Evolutionary conservation across 805 yeast species (phyloP), one percentile per base, ranked within the genome.

Genomic region (Zygosaccharomyces gambellarensis): DNA sequence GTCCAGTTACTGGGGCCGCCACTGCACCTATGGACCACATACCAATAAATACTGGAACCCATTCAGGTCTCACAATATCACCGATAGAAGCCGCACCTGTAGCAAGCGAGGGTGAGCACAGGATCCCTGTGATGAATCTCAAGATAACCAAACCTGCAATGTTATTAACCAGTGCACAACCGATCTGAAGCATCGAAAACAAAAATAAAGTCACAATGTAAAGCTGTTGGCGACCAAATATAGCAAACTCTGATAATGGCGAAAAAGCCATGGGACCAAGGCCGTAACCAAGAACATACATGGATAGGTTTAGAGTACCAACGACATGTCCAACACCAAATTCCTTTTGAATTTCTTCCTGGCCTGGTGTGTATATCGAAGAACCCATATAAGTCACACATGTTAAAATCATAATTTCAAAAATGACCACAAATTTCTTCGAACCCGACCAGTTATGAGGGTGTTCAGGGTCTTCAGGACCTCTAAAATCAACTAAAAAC

Each of bases 221-320:
- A 36, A 79, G 71, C 28, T 72, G 67, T 47, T 77, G 77, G 52
- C 85, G 71, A 11, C 86, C 86, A 43, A 78, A 61, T 3, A 63
- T 60, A 2, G 81, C 76, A 43, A 77, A 71, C 60, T 82, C 87
- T 11, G 82, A 75, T 52, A 82, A 55, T 3, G 87, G 86, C 0
- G 83, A 76, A 46, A 80, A 76, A 2, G 80, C 53, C 69, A 81
- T 68, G 2, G 85, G 85, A 1, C 85, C 85, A 17, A 80, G 44
- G 46, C 82, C 86, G 57, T 82, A 81, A 8, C 85, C 87, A 27
- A 80, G 55, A 6, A 81, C 81, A 53, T 76, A 82, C 34, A 80
- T 53, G 0, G 83, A 67, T 56, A 82, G 68, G 2, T 82, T 81
- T 31, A 82, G 65, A 0, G 75, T 67, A 0, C 81, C 80, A 4